Percentiles rank a stretch among this genome's conserved stretches.
phyloP scores from a whole-genome alignment of 2,329 filamentous ascomycete species.

The Talaromyces islandicus region DNA sequence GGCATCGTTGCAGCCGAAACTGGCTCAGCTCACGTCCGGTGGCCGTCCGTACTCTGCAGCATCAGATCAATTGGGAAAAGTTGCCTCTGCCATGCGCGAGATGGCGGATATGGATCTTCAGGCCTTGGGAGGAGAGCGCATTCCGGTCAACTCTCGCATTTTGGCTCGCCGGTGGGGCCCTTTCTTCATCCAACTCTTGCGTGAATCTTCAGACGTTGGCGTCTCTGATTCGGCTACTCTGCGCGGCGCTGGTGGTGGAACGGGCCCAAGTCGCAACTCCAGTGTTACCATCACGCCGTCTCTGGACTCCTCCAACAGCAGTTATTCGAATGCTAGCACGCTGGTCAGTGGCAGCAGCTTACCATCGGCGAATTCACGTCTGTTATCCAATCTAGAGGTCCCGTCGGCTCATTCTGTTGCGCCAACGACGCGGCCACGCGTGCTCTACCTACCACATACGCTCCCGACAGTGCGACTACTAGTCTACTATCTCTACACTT shows the following conservation, averaged over 20 bases:
- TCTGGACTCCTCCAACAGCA: conserved; percentile 24
- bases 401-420: conserved; percentile 50
- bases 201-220: conserved; percentile 70
- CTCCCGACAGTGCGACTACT: conserved; percentile 83
- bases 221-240: conserved; percentile 67
- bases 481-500: conserved; percentile 90
- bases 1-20: conserved; percentile 46
- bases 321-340: conserved; percentile 38
- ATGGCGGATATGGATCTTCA: conserved; percentile 95
- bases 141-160: conserved; percentile 88
- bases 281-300: conserved; percentile 75
- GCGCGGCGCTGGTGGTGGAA: conserved; percentile 51
- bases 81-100: conserved; percentile 73
- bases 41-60: conserved; percentile 70
- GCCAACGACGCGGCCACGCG: conserved; percentile 65
- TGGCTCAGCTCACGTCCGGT: conserved; percentile 56
- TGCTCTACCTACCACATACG: conserved; percentile 89
- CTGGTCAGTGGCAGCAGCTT: conserved; percentile 24
- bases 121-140: conserved; percentile 81
- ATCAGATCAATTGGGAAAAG: conserved; percentile 78
- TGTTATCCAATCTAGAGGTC: conserved; percentile 42
- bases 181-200: conserved; percentile 87
- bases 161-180: conserved; percentile 87
- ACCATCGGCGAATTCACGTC: conserved; percentile 23
- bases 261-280: conserved; percentile 61